Evolutionary conservation across 2,329 filamentous ascomycete species (phyloP), one percentile per base, ranked within the genome.

Genomic region (Phyllosticta citriasiana): DNA sequence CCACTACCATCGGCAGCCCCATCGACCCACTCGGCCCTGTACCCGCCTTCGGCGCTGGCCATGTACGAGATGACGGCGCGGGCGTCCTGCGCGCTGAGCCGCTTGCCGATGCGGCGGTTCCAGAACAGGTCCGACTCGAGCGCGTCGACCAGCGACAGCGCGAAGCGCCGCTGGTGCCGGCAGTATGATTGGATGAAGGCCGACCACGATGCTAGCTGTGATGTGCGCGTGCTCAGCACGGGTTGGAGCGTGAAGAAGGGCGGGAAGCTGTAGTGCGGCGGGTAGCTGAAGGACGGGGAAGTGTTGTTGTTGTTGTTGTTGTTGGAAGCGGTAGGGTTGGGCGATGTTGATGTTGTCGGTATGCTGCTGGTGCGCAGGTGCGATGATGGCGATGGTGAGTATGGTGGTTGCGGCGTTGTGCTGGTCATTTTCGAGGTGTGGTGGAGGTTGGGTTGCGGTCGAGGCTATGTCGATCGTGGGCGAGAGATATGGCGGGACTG

Each of bases 151-250:
- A 96, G 79, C 3, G 86, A 82, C 60, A 97, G 84, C 61, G 84
- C 84, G 79, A 86, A 96, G 70, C 92, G 78, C 67, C 84, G 85
- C 78, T 93, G 81, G 76, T 89, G 82, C 0, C 85, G 84, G 75
- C 88, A 90, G 85, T 96, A 97, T 70, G 86, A 76, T 64, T 91
- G 90, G 70, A 97, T 84, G 16, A 97, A 84, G 33, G 84, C 75
- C n/a, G 88, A 86, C 94, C 94, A 99, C 76, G 92, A 92, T 63
- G 83, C 79, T 64, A 91, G 85, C 71, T 94, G 90, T 54, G 87
- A 85, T 74, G 87, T 47, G 30, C 52, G 52, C 9, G 88, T 93
- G 30, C 83, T 82, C 64, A 84, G 79, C 77, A 90, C 90, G 40
- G 86, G 83, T 74, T 94, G 89, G 60, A 84, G 85, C 61, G 88